These are phyloP conservation scores for Oehlia diaphana DNA, from an alignment of 192 early-diverging fungal genomes.

Conservation along the genomic window DNA sequence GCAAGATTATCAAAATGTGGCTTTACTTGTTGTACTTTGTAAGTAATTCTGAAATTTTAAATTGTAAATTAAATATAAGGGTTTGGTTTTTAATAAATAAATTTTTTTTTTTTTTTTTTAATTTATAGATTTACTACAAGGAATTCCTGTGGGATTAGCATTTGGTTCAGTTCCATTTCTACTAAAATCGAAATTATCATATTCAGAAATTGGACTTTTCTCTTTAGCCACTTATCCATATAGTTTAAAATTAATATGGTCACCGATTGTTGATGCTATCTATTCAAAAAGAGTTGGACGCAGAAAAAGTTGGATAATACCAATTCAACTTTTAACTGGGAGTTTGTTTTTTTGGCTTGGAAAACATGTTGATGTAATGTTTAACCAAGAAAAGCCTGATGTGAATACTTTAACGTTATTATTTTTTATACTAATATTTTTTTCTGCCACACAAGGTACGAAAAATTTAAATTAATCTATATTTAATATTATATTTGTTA, in stretches of 20 bases:
- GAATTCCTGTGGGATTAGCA: conserved; percentile 88
- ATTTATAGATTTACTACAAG: conserved; percentile 79
- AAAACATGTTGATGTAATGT: conserved; percentile 67
- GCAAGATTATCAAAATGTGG: conserved; percentile 45
- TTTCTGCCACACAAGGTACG: conserved; percentile 93
- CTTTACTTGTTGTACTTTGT: conserved; percentile 58
- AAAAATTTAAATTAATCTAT: conserved; percentile 47
- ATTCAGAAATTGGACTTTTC: conserved; percentile 90
- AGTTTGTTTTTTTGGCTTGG: conserved; percentile 79
- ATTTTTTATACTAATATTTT: conserved; percentile 85
- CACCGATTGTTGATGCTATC: conserved; percentile 92
- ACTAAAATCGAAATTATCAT: conserved; percentile 91
- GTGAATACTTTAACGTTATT: conserved; percentile 69
- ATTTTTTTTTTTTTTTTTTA: not conserved
- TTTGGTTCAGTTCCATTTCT: conserved; percentile 94
- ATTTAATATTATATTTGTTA: conserved; percentile 3
- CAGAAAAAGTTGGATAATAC: conserved; percentile 98
- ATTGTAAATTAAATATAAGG: not conserved
- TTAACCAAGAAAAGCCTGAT: conserved; percentile 55
- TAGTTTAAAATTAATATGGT: conserved; percentile 97
- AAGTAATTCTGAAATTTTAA: conserved; percentile 23
- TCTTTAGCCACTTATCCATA: conserved; percentile 96
- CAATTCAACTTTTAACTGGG: conserved; percentile 89
- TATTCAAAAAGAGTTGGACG: conserved; percentile 83
- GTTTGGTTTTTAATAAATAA: conserved; percentile 11